These are phyloP conservation scores for Aspergillus ellipticus DNA, from an alignment of 495 filamentous ascomycete species.

Conservation along the genomic window DNA sequence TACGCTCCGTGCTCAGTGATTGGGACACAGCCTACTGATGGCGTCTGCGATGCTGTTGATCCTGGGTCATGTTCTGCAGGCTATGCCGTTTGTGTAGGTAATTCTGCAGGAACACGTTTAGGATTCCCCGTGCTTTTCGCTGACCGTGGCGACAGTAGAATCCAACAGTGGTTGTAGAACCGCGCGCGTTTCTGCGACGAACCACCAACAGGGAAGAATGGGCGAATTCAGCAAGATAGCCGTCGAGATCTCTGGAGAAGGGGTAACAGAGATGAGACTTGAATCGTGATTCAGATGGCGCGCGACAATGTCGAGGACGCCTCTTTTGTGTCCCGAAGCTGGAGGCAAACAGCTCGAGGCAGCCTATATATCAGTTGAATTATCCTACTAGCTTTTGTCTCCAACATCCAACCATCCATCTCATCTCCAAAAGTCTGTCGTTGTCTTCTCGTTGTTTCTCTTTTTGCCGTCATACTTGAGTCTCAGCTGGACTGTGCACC, in stretches of 20 bases:
- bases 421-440: not conserved
- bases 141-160: not conserved
- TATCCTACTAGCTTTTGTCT: not conserved
- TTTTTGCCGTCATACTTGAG: conserved; percentile 1
- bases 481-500: conserved; percentile 5
- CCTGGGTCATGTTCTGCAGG: conserved; percentile 6
- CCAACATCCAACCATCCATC: not conserved
- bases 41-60: not conserved
- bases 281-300: conserved; percentile 14
- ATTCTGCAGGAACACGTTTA: conserved; percentile 11
- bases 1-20: not conserved
- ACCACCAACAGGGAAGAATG: not conserved
- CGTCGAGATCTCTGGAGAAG: not conserved
- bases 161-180: not conserved
- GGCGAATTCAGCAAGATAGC: not conserved
- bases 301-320: conserved; percentile 9
- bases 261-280: not conserved
- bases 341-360: not conserved
- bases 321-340: not conserved
- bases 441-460: not conserved
- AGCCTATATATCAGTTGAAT: not conserved
- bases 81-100: conserved; percentile 6
- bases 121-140: not conserved
- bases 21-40: not conserved
- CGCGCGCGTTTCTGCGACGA: conserved; percentile 13